Conservation (phyloP, 306 rosid genomes). For the Neltuma alba region DNA sequence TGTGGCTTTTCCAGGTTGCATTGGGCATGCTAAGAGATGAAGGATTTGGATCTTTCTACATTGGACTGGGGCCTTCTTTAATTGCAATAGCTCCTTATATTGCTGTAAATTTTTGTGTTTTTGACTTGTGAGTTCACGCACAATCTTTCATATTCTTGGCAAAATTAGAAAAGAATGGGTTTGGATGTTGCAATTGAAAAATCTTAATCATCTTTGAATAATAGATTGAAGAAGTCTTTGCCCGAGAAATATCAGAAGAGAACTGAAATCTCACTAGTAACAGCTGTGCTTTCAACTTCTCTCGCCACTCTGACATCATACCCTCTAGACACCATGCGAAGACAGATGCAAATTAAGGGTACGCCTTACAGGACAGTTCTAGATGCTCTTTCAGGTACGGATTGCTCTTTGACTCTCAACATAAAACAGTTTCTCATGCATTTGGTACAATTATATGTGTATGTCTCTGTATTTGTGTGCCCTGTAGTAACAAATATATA, state of each 20-base stretch:
- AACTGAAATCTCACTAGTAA: slow-evolving; percentile 73
- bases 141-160: slow-evolving; percentile 4
- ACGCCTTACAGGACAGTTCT: slow-evolving; percentile 81
- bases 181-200: slow-evolving; percentile 26
- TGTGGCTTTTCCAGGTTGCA: slow-evolving; percentile 73
- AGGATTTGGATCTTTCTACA: slow-evolving; percentile 79
- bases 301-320: slow-evolving; percentile 82
- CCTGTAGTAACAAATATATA: slow-evolving; percentile 1
- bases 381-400: slow-evolving; percentile 79
- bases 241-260: slow-evolving; percentile 78
- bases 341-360: slow-evolving; percentile 95
- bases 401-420: slow-evolving; percentile 3
- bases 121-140: slow-evolving; percentile 74
- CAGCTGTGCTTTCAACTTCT: slow-evolving; percentile 74
- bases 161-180: slow-evolving; percentile 10
- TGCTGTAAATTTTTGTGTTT: slow-evolving; percentile 86
- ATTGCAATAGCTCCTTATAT: slow-evolving; percentile 84
- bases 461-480: background rate
- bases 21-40: slow-evolving; percentile 81
- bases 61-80: slow-evolving; percentile 91
- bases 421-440: background rate
- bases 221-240: slow-evolving; percentile 83
- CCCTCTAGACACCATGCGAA: slow-evolving; percentile 86
- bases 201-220: slow-evolving; percentile 38
- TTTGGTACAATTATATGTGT: background rate